A percentile compares a stretch with the other conserved stretches of the same genome.
Evolutionary conservation across 1,284 basidiomycete species (phyloP).

Genomic region (Cutaneotrichosporon sp.): DNA sequence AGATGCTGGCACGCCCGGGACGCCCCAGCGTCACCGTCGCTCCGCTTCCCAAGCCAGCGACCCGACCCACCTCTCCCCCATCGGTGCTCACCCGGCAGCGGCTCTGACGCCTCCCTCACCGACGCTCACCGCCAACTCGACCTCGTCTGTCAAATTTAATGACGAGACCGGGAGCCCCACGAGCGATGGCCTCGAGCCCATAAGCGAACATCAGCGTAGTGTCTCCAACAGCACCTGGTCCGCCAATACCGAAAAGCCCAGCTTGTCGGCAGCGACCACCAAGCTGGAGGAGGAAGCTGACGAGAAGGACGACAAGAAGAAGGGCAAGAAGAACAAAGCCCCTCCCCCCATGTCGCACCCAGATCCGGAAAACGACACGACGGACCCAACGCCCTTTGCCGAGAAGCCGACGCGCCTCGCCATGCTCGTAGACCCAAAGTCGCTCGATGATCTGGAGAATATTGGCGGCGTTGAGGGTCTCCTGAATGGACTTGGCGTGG

Average conservation of each 20-base stretch:
- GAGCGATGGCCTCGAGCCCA: conserved; percentile 61
- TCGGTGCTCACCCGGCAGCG: conserved; percentile 21
- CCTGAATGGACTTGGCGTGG: conserved; percentile 71
- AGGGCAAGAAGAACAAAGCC: conserved; percentile 26
- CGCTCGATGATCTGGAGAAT: conserved; percentile 63
- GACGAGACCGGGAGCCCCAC: conserved; percentile 39
- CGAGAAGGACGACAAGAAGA: conserved; percentile 16
- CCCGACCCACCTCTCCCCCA: conserved; percentile 35
- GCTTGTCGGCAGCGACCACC: conserved; percentile 8
- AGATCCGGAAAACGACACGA: conserved; percentile 59
- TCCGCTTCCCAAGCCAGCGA: conserved; percentile 23
- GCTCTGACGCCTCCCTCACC: conserved; percentile 43
- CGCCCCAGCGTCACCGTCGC: conserved; percentile 19
- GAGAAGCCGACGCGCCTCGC: conserved; percentile 76
- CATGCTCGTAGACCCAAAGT: conserved; percentile 76
- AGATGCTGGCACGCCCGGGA: conserved; percentile 14
- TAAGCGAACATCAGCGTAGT: conserved; percentile 50
- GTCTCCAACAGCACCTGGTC: conserved; percentile 41
- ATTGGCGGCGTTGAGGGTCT: conserved; percentile 75
- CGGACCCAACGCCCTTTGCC: conserved; percentile 68
- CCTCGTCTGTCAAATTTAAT: conserved; percentile 40
- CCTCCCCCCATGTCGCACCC: conserved; percentile 39
- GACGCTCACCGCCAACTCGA: conserved; percentile 35
- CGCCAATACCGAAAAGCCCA: conserved; percentile 15
- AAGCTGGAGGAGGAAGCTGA: conserved; percentile 8